phyloP scores from a whole-genome alignment of 2,329 filamentous ascomycete species.

The Herpotrichia juniperi region DNA sequence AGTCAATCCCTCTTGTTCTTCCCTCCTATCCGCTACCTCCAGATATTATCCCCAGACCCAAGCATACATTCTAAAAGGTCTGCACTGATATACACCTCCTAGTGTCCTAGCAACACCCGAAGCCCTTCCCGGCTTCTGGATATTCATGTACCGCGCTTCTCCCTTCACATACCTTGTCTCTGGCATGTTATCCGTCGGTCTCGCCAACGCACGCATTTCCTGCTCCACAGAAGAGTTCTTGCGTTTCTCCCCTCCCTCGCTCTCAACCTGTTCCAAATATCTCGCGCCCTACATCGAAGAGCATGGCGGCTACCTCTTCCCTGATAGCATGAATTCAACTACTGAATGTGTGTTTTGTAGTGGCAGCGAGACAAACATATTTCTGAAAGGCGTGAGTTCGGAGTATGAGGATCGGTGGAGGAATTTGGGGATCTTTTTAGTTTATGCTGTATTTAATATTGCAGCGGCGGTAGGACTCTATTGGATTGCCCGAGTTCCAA shows the following conservation, averaged over 20 bases:
- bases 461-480: conserved; percentile 53
- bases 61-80: conserved; percentile 75
- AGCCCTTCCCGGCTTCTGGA: conserved; percentile 73
- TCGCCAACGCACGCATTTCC: conserved; percentile 60
- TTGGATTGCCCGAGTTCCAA: conserved; percentile 56
- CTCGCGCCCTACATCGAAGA: conserved; percentile 44
- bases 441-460: conserved; percentile 49
- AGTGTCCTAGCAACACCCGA: conserved; percentile 67
- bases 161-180: conserved; percentile 81
- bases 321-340: conserved; percentile 41
- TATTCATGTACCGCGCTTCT: conserved; percentile 78
- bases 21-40: too few relatives aligned
- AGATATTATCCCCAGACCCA: too few relatives aligned
- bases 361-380: conserved; percentile 38
- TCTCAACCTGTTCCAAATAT: conserved; percentile 48
- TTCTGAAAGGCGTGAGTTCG: conserved; percentile 41
- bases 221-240: conserved; percentile 74
- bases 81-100: too few relatives aligned
- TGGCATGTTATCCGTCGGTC: conserved; percentile 71
- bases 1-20: too few relatives aligned
- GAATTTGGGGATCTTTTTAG: conserved; percentile 52
- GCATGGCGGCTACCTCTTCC: conserved; percentile 48
- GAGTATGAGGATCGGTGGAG: conserved; percentile 49
- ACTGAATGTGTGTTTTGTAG: conserved; percentile 16
- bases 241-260: conserved; percentile 42